Base-by-base conservation (phyloP, 805 yeast genomes). In the Saccharomycopsis capsularis region DNA sequence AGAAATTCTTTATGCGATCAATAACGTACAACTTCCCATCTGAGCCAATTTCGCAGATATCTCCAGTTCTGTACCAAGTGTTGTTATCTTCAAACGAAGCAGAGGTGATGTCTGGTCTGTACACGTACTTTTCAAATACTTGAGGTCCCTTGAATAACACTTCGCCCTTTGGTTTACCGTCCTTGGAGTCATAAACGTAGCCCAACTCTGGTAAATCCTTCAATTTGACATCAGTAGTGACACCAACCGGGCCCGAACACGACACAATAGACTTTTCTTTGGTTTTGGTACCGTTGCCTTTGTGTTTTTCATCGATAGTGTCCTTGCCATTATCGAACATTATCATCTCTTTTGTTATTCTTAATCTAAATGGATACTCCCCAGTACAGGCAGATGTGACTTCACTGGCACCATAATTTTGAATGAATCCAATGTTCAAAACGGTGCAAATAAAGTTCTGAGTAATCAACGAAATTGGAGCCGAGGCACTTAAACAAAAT, bases 1-100 rank as follows among this genome's bases (percentile, higher is more conserved):
- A 80, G 65, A 80, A 79, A 63, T 80, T 81, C 70, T 80, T 81
- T 36, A 79, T 81, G 46, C 85, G 66, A 57, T 81, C 86, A 56
- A 80, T 70, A 45, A 80, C 76, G 52, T 59, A 68, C 29, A 81
- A 59, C 36, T 76, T 69, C 4, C 85, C 83, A 0, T 64, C 59
- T 1, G 49, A 42, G 42, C 68, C 70, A 34, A 78, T 57, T 38
- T 61, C 58, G 2, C 75, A 82, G 56, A 78, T 72, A 56, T 79
- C 84, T 24, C 81, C 81, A 2, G 80, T 70, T 42, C 66, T 64
- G 57, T 72, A 76, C 79, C 79, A 76, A 11, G 13, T 34, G 2
- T 77, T 78, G 13, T 72, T 75, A 7, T 67, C 63, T 48, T 44
- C 47, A 44, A 44, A 44, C 19, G 47, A 44, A 7, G 23, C 18